Percentiles rank a stretch among this genome's conserved stretches.
Conservation (phyloP, 2,329 filamentous ascomycete species). For the Trichophyton simii region DNA sequence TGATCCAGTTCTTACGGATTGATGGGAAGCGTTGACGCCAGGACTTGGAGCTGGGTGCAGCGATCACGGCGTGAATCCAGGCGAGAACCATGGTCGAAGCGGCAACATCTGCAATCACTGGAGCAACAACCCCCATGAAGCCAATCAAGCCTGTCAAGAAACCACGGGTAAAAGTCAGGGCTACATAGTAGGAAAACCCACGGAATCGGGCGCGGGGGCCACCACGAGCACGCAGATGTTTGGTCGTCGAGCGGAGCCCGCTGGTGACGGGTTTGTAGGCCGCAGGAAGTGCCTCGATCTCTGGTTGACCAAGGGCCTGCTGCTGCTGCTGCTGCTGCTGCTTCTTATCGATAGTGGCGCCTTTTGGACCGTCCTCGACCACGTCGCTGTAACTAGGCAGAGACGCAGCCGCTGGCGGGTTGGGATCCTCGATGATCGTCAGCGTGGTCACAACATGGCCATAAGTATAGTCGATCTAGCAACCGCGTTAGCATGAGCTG, state of each 20-base stretch:
- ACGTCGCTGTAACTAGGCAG: constrained; percentile 34
- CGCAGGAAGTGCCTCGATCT: constrained; percentile 30
- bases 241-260: constrained; percentile 45
- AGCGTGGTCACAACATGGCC: constrained; percentile 49
- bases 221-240: constrained; percentile 49
- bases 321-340: constrained; percentile 5
- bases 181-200: constrained; percentile 45
- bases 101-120: constrained; percentile 47
- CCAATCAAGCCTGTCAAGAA: constrained; percentile 37
- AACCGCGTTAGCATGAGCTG: background rate
- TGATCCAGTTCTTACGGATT: constrained; percentile 48
- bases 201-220: constrained; percentile 58
- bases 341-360: constrained; percentile 15
- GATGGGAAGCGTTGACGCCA: constrained; percentile 60
- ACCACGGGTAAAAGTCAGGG: constrained; percentile 35
- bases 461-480: constrained; percentile 45
- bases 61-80: constrained; percentile 81
- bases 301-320: constrained; percentile 26
- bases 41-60: constrained; percentile 48
- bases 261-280: constrained; percentile 49
- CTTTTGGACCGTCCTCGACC: constrained; percentile 9
- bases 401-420: constrained; percentile 24
- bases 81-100: constrained; percentile 58
- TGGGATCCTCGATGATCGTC: constrained; percentile 50
- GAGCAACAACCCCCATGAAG: constrained; percentile 35